Evolutionary conservation across 2,329 filamentous ascomycete genomes (phyloP).

Genomic region (Chlorencoelia australis): DNA sequence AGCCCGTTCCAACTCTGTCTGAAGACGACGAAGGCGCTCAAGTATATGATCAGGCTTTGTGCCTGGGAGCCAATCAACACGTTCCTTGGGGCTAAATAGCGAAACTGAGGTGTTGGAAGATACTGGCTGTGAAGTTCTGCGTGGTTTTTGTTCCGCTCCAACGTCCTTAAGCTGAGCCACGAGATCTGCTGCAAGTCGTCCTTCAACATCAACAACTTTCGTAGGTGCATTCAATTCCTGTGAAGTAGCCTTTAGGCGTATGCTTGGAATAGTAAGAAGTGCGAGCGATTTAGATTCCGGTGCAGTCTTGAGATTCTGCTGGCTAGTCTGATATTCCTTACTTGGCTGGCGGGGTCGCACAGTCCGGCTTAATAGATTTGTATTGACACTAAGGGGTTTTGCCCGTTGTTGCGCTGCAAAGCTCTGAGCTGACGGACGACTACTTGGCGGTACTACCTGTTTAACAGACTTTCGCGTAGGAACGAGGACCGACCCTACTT

Average conservation of each 20-base stretch:
- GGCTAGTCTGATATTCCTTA: conserved; percentile 2
- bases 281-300: conserved; percentile 11
- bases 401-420: conserved; percentile 57
- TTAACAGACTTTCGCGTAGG: conserved; percentile 6
- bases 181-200: conserved; percentile 24
- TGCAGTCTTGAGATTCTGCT: neutral
- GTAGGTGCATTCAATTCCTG: conserved; percentile 3
- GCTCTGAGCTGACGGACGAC: conserved; percentile 49
- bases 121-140: conserved; percentile 27
- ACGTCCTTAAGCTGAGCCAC: conserved; percentile 19
- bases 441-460: conserved; percentile 1
- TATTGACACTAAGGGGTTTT: conserved; percentile 37
- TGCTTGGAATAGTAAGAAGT: conserved; percentile 9
- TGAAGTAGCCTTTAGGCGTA: neutral
- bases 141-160: conserved; percentile 14
- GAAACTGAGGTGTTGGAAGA: conserved; percentile 28
- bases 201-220: conserved; percentile 17
- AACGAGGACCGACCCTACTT: conserved; percentile 4
- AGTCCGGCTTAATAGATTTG: conserved; percentile 9
- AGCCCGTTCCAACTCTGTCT: conserved; percentile 50
- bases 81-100: conserved; percentile 46
- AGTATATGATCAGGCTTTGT: conserved; percentile 50
- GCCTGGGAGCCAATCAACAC: conserved; percentile 38
- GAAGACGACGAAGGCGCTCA: conserved; percentile 44
- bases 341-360: conserved; percentile 13